Base-by-base conservation (phyloP, 2,329 filamentous ascomycete species). In the Calonectria honghensis region DNA sequence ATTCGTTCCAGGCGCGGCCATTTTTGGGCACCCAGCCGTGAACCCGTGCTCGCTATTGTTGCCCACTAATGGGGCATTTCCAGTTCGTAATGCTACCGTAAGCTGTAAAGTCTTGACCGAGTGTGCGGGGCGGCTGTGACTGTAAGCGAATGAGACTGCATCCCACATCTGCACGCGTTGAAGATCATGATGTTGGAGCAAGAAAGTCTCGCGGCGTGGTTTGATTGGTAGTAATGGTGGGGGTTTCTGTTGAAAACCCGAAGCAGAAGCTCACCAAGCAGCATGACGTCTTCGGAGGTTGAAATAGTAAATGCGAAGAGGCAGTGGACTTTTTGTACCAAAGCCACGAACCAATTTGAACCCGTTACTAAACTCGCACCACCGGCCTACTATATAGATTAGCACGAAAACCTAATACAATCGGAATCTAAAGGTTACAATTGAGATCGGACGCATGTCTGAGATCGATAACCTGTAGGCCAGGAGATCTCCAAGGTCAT, bases 121-220 rank as follows among this genome's bases (percentile, higher is more conserved):
- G 41, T 48, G 41, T 48, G 41, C 20, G 20, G 41, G 41, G 41
- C 20, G 41, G 41, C 20, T 48, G 7, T 11, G 4, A 4, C 7
- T n/a, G 41, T 48, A 48, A 54, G 51, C 51, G 51, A 54, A 54
- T 54, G 51, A 54, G 18, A 54, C 51, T 6, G 51, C 6, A 32
- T 54, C 51, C 51, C 51, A 32, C 51, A n/a, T 32, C 6, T 20
- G 4, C 20, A 48, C 7, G 20, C 51, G 20, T 11, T 13, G n/a
- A 32, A n/a, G 20, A 7, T 4, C 29, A 32, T n/a, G 29, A 16
- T 54, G 24, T 29, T 16, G 6, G 9, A 29, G 39, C 16, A 48
- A 18, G 3, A 11, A 48, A n/a, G 41, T n/a, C 41, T n/a, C 20
- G 6, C 20, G 2, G 3, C 9, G n/a, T 48, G 7, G 5, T 54